Evolutionary conservation across 2,329 filamentous ascomycete species (phyloP).

Genomic region (Colletotrichum salicis): DNA sequence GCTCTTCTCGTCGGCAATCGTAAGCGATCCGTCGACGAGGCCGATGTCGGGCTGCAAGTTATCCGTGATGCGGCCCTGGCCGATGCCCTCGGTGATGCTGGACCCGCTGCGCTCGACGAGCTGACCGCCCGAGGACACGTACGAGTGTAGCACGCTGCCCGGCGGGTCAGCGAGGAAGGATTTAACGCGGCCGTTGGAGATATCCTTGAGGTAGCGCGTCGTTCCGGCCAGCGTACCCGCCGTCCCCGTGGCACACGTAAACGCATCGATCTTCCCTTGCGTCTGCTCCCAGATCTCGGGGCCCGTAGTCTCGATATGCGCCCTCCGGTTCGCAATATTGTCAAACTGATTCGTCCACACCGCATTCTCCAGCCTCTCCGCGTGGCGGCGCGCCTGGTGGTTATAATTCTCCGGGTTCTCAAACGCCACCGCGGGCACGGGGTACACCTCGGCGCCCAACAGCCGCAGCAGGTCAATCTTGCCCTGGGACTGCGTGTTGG

Average conservation of each 20-base stretch:
- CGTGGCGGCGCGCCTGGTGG: conserved; percentile 91
- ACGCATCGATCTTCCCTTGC: conserved; percentile 84
- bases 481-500: conserved; percentile 96
- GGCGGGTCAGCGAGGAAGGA: conserved; percentile 93
- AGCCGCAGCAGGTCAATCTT: conserved; percentile 94
- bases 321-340: conserved; percentile 91
- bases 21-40: conserved; percentile 84
- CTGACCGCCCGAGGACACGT: conserved; percentile 86
- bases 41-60: conserved; percentile 88
- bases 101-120: conserved; percentile 83
- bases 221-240: conserved; percentile 90
- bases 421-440: conserved; percentile 94
- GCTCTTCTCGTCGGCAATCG: conserved; percentile 91
- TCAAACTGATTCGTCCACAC: conserved; percentile 99
- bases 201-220: conserved; percentile 88
- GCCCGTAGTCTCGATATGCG: conserved; percentile 96
- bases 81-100: conserved; percentile 97
- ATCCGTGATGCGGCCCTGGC: conserved; percentile 95
- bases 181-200: conserved; percentile 81
- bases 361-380: conserved; percentile 85
- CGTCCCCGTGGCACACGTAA: conserved; percentile 94
- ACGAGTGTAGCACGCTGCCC: conserved; percentile 91
- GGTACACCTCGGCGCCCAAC: conserved; percentile 93
- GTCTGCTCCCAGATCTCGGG: conserved; percentile 98
- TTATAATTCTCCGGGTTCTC: conserved; percentile 98